Evolutionary conservation across 208 protist species (phyloP).

Genomic region (Leptomonas pyrrhocoris): DNA sequence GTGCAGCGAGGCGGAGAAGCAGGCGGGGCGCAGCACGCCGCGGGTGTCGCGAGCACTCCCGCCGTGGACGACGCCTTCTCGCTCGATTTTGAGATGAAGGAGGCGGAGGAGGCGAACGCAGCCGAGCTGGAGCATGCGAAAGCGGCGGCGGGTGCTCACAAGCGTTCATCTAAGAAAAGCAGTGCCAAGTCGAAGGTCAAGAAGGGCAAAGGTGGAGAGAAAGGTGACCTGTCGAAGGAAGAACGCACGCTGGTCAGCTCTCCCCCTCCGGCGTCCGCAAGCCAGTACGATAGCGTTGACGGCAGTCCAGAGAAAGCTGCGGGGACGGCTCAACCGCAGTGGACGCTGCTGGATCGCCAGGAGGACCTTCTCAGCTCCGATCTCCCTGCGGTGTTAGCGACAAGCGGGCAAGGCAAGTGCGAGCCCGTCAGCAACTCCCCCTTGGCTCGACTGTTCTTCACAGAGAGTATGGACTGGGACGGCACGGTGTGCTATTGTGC

Average conservation of each 20-base stretch:
- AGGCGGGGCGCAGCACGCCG: conserved; percentile 21
- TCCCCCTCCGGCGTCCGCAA: background rate
- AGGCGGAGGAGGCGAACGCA: conserved; percentile 34
- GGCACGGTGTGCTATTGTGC: conserved; percentile 49
- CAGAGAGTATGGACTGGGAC: conserved; percentile 40
- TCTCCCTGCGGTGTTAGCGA: conserved; percentile 13
- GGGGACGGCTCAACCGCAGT: background rate
- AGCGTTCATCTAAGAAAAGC: conserved; percentile 11
- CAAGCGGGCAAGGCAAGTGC: conserved; percentile 38
- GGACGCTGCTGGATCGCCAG: conserved; percentile 28
- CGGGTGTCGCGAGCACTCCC: background rate
- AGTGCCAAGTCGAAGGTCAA: conserved; percentile 21
- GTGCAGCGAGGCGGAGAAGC: conserved; percentile 36
- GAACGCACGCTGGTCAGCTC: background rate
- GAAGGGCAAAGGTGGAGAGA: conserved; percentile 24
- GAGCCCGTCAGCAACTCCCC: conserved; percentile 46
- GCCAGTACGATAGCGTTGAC: too few species aligned
- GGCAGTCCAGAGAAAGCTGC: too few species aligned
- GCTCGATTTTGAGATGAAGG: conserved; percentile 51
- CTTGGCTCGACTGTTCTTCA: conserved; percentile 47
- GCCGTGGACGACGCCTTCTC: conserved; percentile 37
- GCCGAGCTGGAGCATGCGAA: conserved; percentile 40
- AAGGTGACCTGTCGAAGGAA: conserved; percentile 10
- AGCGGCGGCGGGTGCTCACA: conserved; percentile 5
- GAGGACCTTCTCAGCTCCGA: conserved; percentile 13